phyloP scores from a whole-genome alignment of 2,329 filamentous ascomycete species.

The Capronia americana region DNA sequence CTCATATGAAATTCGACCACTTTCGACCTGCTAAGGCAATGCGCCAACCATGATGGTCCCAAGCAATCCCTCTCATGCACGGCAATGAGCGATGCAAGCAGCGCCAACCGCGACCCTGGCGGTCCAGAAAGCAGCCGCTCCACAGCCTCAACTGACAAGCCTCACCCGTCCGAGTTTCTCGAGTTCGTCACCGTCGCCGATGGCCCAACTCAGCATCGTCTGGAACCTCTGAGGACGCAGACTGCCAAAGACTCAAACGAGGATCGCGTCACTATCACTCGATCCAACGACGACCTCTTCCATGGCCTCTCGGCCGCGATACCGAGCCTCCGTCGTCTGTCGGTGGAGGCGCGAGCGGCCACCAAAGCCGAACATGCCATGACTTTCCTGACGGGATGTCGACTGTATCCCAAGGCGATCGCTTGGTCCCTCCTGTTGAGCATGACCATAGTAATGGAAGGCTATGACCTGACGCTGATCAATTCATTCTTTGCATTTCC shows the following conservation, averaged over 20 bases:
- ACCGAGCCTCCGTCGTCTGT: constrained; percentile 36
- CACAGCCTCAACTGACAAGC: constrained; percentile 28
- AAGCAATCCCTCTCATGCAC: constrained; percentile 3
- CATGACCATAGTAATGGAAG: constrained; percentile 43
- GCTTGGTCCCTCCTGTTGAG: constrained; percentile 42
- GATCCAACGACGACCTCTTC: constrained; percentile 38
- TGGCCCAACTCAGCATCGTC: constrained; percentile 4
- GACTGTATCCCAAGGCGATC: constrained; percentile 42
- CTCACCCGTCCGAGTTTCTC: constrained; percentile 37
- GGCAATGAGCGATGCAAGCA: constrained; percentile 31
- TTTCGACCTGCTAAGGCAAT: background rate
- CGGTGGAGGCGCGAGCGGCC: constrained; percentile 36
- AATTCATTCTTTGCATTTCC: constrained; percentile 44
- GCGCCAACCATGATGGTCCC: constrained; percentile 4
- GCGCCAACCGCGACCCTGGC: constrained; percentile 14
- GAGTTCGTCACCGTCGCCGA: constrained; percentile 33
- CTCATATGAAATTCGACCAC: background rate
- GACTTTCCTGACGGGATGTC: constrained; percentile 39
- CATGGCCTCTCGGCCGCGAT: constrained; percentile 34
- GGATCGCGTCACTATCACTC: constrained; percentile 26
- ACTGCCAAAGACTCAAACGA: constrained; percentile 10
- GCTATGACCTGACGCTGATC: constrained; percentile 43
- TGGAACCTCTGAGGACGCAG: constrained; percentile 29
- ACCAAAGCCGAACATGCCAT: constrained; percentile 41
- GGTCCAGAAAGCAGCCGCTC: constrained; percentile 5